Base-by-base conservation (phyloP, 768 basidiomycete genomes). In the Chalciporus chontae region DNA sequence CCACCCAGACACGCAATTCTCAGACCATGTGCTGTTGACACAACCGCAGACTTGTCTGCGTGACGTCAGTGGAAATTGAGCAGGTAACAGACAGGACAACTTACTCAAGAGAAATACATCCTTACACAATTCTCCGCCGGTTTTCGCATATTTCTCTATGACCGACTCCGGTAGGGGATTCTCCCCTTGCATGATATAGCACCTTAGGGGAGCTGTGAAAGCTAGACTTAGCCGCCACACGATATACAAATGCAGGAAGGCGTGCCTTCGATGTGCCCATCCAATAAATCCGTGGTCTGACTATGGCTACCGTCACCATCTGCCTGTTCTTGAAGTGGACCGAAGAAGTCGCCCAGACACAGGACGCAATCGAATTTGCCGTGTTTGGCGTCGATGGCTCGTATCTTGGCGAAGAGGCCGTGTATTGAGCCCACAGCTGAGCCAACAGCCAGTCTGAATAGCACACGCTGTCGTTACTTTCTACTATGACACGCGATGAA, bases 161-260 rank as follows among this genome's bases (percentile, higher is more conserved):
- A 96, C 83, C 23, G 71, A 65, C 40, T 77, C 73, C 5, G 94
- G 92, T 13, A 97, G 67, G 2, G 86, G 81, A 55, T 83, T 71
- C 46, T 83, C 80, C 15, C 94, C 94, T 64, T 93, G 85, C 80
- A 93, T 94, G 50, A 96, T 83, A 71, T 95, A 97, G 58, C 91
- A 94, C 61, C 90, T 87, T 15, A 95, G 71, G 10, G 94, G 90
- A 24, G 84, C 91, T 95, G 56, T 50, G 48, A 47, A n/a, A n/a
- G 40, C 15, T 27, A 57, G 55, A 46, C 54, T 61, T 45, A 60
- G 53, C 40, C 10, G 27, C 26, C 23, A 32, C 21, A 21, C 29
- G 40, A 27, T 19, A 17, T 13, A 26, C 27, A 18, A 18, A 44
- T 19, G 45, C 10, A 21, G 10, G 42, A n/a, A 36, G 23, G 21